Conservation (phyloP, 495 filamentous ascomycete genomes). For the Penicillium bialowiezense region DNA sequence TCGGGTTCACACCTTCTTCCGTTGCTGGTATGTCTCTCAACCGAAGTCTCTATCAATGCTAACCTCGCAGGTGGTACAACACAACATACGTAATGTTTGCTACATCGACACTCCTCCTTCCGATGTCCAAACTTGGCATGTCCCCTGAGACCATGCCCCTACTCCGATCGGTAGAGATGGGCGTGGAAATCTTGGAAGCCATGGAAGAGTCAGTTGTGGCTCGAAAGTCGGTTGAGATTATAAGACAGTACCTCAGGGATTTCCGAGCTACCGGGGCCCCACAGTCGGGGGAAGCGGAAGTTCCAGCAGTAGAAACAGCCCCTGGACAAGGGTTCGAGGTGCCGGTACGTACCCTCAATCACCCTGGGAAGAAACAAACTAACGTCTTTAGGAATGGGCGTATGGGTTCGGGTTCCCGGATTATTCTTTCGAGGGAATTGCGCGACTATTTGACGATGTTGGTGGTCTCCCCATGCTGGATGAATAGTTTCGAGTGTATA, state of each 20-base stretch:
- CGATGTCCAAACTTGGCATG: constrained; percentile 36
- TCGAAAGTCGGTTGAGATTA: constrained; percentile 38
- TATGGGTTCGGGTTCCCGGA: constrained; percentile 42
- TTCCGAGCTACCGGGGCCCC: constrained; percentile 21
- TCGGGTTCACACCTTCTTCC: constrained; percentile 40
- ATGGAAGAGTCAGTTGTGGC: constrained; percentile 44
- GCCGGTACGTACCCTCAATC: constrained; percentile 17
- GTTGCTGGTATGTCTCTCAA: constrained; percentile 32
- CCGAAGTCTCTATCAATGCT: not conserved
- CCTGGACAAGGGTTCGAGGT: constrained; percentile 27
- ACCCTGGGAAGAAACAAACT: too few relatives aligned
- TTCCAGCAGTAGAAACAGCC: not conserved
- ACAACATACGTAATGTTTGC: constrained; percentile 45
- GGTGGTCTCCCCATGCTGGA: constrained; percentile 35
- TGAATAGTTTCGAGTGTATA: constrained; percentile 7
- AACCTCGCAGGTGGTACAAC: constrained; percentile 41
- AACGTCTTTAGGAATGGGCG: constrained; percentile 31
- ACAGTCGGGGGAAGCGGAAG: not conserved
- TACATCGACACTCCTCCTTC: constrained; percentile 39
- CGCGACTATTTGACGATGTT: constrained; percentile 38
- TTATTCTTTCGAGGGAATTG: constrained; percentile 42
- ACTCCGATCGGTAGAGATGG: constrained; percentile 34
- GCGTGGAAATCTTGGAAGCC: constrained; percentile 41
- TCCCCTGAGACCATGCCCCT: constrained; percentile 31
- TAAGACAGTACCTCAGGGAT: constrained; percentile 37